Base-by-base conservation (phyloP, 2,329 filamentous ascomycete genomes). In the Aspergillus ruber region DNA sequence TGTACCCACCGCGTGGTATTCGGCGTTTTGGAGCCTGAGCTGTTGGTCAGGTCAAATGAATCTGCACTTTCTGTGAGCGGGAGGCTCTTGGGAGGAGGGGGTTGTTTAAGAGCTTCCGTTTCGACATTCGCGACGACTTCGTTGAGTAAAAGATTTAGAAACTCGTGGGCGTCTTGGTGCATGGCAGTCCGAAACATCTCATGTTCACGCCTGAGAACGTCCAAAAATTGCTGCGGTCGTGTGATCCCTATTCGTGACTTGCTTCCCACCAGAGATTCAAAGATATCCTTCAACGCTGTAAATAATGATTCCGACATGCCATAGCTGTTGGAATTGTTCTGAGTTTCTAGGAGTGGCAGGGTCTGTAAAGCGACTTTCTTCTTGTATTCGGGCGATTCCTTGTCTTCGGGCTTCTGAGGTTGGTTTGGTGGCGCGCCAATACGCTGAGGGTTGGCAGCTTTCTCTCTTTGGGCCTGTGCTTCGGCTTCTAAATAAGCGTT, bases 91-190 rank as follows among this genome's bases (percentile, higher is more conserved):
- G 69, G 65, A 4, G 47, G 29, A 21, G 62, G 54, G 12, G 60
- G 59, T 21, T 67, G 58, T 46, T 66, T 66, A 3, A 59, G 57
- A 9, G 90, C 86, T 59, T 90, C 88, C n/a, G 83, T 79, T 70
- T 98, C 93, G 21, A 98, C 90, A 61, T 91, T 95, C 42, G 90
- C 82, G 45, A 98, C 91, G 29, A 98, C 88, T 64, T 95, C 87
- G 67, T 98, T 98, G n/a, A 98, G 76, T 2, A 98, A 78, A 27
- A 97, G 74, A 50, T 95, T 95, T 58, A 97, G 82, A 57, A 98
- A 98, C 64, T 98, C 93, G 67, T 98, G 93, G 1, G 93, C 93
- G 65, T 98, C 93, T 66, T 98, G 93, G 67, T 98, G 93, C 88
- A 96, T 95, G 3, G 90, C 88, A 35, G 90, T 91, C 49, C 90